Conservation (phyloP, 2,329 filamentous ascomycete species). For the Aspergillus pseudoglaucus region DNA sequence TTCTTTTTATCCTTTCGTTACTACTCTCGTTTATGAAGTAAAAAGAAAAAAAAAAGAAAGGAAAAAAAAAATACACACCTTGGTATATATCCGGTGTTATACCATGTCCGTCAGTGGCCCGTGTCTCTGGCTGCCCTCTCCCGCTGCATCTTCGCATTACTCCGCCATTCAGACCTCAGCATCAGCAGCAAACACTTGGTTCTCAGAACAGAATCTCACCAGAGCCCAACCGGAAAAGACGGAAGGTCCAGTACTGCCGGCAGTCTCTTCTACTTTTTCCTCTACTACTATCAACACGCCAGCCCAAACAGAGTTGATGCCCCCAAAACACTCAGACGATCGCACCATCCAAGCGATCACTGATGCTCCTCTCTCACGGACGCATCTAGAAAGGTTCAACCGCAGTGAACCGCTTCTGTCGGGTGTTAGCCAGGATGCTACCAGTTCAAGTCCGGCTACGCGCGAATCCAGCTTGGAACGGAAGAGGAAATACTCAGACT, state of each 20-base stretch:
- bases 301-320: constrained; percentile 10
- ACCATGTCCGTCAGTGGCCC: constrained; percentile 33
- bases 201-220: constrained; percentile 10
- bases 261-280: constrained; percentile 13
- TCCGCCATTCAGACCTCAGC: constrained; percentile 21
- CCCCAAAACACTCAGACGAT: constrained; percentile 9
- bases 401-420: constrained; percentile 13
- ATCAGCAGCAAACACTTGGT: background rate
- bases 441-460: constrained; percentile 9
- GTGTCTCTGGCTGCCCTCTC: constrained; percentile 29
- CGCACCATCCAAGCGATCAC: constrained; percentile 10
- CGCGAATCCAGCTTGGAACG: constrained; percentile 7
- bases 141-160: constrained; percentile 24
- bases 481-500: constrained; percentile 6
- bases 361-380: constrained; percentile 15
- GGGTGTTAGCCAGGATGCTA: constrained; percentile 7
- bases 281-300: background rate
- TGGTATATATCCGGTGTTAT: constrained; percentile 2
- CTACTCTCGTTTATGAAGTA: constrained; percentile 12
- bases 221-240: constrained; percentile 18
- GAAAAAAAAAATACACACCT: background rate
- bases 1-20: constrained; percentile 13
- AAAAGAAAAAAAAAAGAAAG: too few species aligned
- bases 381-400: constrained; percentile 22
- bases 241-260: constrained; percentile 14